phyloP scores from a whole-genome alignment of 1,284 basidiomycete genomes.

The Puccinia novopanici region DNA sequence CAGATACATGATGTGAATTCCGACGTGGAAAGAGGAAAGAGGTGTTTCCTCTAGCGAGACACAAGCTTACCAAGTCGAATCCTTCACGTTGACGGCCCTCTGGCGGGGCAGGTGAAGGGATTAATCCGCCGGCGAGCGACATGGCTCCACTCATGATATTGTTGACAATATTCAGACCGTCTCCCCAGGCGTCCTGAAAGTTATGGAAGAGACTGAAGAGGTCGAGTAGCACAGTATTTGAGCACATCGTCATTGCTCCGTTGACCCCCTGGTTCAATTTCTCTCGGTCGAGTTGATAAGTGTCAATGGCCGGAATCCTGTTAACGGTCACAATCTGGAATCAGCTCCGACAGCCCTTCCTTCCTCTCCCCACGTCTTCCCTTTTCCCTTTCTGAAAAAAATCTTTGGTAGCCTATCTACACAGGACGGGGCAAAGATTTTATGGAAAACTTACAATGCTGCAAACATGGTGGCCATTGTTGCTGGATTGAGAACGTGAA shows the following conservation, averaged over 20 bases:
- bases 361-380: neutral
- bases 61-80: constrained; percentile 33
- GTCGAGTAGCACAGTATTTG: constrained; percentile 44
- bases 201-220: constrained; percentile 39
- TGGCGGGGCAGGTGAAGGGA: constrained; percentile 22
- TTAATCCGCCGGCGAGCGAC: constrained; percentile 33
- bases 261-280: constrained; percentile 44
- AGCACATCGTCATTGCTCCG: constrained; percentile 49
- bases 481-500: neutral
- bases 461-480: constrained; percentile 46
- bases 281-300: constrained; percentile 30
- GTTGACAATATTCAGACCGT: constrained; percentile 45
- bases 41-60: neutral
- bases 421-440: neutral
- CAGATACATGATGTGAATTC: neutral
- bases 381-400: neutral
- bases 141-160: constrained; percentile 42
- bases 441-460: constrained; percentile 38
- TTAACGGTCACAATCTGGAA: neutral
- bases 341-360: neutral
- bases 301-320: constrained; percentile 42
- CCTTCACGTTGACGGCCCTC: constrained; percentile 39
- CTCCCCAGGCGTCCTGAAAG: constrained; percentile 42
- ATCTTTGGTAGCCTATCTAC: neutral
- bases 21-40: neutral